A percentile compares a stretch with the other conserved stretches of the same genome.
These are phyloP conservation scores for Wickerhamiella parazyma DNA, from an alignment of 805 yeast genomes.

Conservation along the genomic window DNA sequence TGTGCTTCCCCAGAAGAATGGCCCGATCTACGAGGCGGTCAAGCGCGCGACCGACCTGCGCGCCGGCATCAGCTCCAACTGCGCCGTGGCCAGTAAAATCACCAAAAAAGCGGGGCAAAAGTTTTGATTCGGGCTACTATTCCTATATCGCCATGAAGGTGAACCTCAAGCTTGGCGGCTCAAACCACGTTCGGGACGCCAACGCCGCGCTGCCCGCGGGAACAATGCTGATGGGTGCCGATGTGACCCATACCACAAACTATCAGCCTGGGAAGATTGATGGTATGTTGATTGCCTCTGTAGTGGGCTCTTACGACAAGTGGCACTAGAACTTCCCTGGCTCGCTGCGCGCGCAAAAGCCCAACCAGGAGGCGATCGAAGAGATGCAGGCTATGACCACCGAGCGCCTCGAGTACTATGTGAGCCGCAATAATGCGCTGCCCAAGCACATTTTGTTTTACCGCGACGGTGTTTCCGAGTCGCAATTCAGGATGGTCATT, in stretches of 20 bases:
- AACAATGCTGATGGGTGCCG: constrained; percentile 9
- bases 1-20: constrained; percentile 7
- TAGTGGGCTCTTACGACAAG: constrained; percentile 7
- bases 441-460: constrained; percentile 8
- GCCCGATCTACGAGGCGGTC: constrained; percentile 9
- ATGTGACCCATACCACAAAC: constrained; percentile 7
- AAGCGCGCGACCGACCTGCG: constrained; percentile 10
- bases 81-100: constrained; percentile 8
- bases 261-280: constrained; percentile 5
- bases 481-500: constrained; percentile 7
- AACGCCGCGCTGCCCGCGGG: constrained; percentile 4
- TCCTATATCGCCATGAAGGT: constrained; percentile 10
- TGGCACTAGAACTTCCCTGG: constrained; percentile 8
- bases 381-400: constrained; percentile 5
- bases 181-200: constrained; percentile 7
- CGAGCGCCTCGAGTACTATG: constrained; percentile 5
- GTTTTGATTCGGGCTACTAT: constrained; percentile 7
- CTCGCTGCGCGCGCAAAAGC: constrained; percentile 8
- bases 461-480: constrained; percentile 10
- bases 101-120: constrained; percentile 8
- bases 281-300: constrained; percentile 6
- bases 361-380: constrained; percentile 7
- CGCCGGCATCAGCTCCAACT: constrained; percentile 8
- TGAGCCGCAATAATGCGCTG: not conserved
- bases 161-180: constrained; percentile 9